Conservation (phyloP, 2,329 filamentous ascomycete genomes). For the Pyricularia sp. region DNA sequence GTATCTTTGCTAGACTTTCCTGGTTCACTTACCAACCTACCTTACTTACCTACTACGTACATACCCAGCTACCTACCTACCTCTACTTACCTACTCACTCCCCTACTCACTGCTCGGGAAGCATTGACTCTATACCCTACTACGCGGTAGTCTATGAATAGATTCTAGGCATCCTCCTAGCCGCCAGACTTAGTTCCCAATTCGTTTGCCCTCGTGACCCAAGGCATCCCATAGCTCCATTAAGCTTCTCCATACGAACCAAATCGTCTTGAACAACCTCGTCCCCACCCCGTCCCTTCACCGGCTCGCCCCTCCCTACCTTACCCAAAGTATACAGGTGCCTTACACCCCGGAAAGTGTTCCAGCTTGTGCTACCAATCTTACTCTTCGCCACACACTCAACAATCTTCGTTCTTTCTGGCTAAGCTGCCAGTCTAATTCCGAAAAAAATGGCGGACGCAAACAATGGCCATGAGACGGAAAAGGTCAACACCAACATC, state of each 20-base stretch:
- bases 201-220: neutral
- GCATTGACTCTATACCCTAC: neutral
- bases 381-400: neutral
- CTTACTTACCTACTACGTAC: too few relatives aligned
- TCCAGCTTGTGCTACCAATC: neutral
- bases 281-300: neutral
- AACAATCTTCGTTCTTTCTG: neutral
- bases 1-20: neutral
- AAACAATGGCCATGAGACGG: conserved; percentile 42
- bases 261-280: neutral
- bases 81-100: too few relatives aligned
- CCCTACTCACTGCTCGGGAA: neutral
- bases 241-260: neutral
- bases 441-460: conserved; percentile 14
- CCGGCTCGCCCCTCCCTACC: neutral
- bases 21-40: neutral
- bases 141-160: neutral
- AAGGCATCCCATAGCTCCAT: neutral
- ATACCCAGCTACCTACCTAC: too few relatives aligned
- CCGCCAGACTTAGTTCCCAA: neutral
- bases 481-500: conserved; percentile 93
- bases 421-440: neutral
- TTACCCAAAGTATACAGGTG: neutral
- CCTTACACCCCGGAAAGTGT: neutral
- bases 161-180: neutral